Conservation (phyloP, 495 filamentous ascomycete species). For the Neurospora hispaniola region DNA sequence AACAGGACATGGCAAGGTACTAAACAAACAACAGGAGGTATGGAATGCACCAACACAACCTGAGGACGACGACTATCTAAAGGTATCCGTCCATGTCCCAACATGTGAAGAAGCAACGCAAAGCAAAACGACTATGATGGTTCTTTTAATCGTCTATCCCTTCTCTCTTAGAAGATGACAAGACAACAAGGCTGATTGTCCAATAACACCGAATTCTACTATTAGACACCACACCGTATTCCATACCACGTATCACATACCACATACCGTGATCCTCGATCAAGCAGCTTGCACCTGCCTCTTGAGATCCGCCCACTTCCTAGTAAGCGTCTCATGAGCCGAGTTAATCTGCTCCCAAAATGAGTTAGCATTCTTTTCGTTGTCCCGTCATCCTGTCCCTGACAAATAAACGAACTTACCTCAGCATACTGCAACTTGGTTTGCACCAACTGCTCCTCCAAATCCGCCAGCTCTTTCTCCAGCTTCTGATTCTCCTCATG, state of each 20-base stretch:
- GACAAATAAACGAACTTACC: constrained; percentile 41
- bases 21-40: no score
- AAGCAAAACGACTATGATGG: neutral
- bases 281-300: constrained; percentile 33
- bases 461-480: constrained; percentile 84
- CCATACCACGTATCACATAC: neutral
- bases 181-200: neutral
- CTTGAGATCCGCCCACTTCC: constrained; percentile 75
- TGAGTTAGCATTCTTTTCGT: constrained; percentile 10
- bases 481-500: constrained; percentile 85
- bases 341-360: constrained; percentile 46
- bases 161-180: neutral
- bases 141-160: neutral
- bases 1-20: no score
- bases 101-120: neutral
- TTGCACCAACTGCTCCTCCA: constrained; percentile 87
- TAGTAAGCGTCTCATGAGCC: constrained; percentile 62
- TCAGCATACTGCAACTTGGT: constrained; percentile 94
- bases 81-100: no score
- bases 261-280: constrained; percentile 7
- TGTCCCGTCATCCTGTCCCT: neutral
- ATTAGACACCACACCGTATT: neutral
- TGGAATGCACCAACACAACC: no score
- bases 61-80: no score
- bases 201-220: neutral